Evolutionary conservation across 2,329 filamentous ascomycete genomes (phyloP).

Genomic region (Sclerotinia sclerotiorum): DNA sequence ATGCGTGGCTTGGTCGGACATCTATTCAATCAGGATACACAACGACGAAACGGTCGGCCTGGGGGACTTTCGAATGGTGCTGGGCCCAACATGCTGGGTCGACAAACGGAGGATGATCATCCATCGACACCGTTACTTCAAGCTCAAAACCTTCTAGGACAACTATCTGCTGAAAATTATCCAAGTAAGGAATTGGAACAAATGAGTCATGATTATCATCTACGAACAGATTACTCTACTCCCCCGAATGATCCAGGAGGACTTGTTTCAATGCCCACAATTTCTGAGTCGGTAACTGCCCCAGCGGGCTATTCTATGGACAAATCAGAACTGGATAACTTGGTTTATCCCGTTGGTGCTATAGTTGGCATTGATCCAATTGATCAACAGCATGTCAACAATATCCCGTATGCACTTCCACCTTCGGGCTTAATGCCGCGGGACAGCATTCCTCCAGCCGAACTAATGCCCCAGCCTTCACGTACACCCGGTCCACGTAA

Average conservation of each 20-base stretch:
- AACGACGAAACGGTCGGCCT: slow-evolving; percentile 60
- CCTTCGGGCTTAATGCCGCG: slow-evolving; percentile 41
- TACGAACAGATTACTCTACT: slow-evolving; percentile 39
- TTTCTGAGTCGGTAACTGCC: slow-evolving; percentile 46
- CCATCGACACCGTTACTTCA: slow-evolving; percentile 68
- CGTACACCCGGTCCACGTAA: slow-evolving; percentile 44
- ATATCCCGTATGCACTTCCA: slow-evolving; percentile 82
- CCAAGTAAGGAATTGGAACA: slow-evolving; percentile 65
- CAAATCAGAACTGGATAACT: slow-evolving; percentile 59
- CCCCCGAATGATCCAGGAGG: slow-evolving; percentile 37
- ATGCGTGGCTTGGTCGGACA: slow-evolving; percentile 72
- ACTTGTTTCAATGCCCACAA: slow-evolving; percentile 40
- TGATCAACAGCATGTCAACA: slow-evolving; percentile 90
- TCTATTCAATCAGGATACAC: slow-evolving; percentile 62
- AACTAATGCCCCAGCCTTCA: slow-evolving; percentile 46
- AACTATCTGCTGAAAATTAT: slow-evolving; percentile 64
- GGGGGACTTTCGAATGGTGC: slow-evolving; percentile 43
- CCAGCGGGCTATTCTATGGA: slow-evolving; percentile 46
- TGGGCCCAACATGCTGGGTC: slow-evolving; percentile 23
- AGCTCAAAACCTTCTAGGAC: slow-evolving; percentile 63
- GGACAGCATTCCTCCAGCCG: slow-evolving; percentile 51
- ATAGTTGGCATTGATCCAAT: slow-evolving; percentile 93
- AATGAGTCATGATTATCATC: slow-evolving; percentile 49
- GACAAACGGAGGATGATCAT: slow-evolving; percentile 52
- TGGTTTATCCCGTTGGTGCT: slow-evolving; percentile 89